These are phyloP conservation scores for Sinapis alba DNA, from an alignment of 441 rosid species.

Conservation along the genomic window DNA sequence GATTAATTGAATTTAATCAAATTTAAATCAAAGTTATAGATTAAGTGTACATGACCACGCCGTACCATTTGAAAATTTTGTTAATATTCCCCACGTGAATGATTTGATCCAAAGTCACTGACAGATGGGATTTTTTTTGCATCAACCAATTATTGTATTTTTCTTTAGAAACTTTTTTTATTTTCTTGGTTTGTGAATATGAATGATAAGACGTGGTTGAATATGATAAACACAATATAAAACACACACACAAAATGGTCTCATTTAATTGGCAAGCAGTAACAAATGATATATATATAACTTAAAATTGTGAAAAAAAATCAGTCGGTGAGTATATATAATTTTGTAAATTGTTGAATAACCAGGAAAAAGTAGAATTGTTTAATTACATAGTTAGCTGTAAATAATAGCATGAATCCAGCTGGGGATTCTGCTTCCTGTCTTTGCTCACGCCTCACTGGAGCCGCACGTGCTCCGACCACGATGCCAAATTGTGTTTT, in stretches of 20 bases:
- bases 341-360: background rate
- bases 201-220: background rate
- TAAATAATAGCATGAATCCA: constrained; percentile 23
- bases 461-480: constrained; percentile 51
- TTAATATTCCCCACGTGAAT: constrained; percentile 37
- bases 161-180: background rate
- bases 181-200: constrained; percentile 14
- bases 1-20: constrained; percentile 20
- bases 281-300: background rate
- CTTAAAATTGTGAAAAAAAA: background rate
- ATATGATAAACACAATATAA: background rate
- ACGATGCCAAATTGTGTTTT: constrained; percentile 19
- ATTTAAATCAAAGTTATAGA: constrained; percentile 4
- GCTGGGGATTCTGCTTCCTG: constrained; percentile 40
- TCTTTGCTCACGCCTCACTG: constrained; percentile 46
- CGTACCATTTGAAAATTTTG: constrained; percentile 27
- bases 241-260: background rate
- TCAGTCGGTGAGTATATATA: background rate
- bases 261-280: constrained; percentile 5
- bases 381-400: constrained; percentile 15
- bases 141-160: constrained; percentile 7
- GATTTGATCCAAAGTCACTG: constrained; percentile 37
- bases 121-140: constrained; percentile 21
- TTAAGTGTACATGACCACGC: constrained; percentile 40
- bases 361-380: background rate